Percentiles rank a stretch among this genome's conserved stretches.
phyloP scores from a whole-genome alignment of 805 yeast genomes.

The Suhomyces kilbournensis region DNA sequence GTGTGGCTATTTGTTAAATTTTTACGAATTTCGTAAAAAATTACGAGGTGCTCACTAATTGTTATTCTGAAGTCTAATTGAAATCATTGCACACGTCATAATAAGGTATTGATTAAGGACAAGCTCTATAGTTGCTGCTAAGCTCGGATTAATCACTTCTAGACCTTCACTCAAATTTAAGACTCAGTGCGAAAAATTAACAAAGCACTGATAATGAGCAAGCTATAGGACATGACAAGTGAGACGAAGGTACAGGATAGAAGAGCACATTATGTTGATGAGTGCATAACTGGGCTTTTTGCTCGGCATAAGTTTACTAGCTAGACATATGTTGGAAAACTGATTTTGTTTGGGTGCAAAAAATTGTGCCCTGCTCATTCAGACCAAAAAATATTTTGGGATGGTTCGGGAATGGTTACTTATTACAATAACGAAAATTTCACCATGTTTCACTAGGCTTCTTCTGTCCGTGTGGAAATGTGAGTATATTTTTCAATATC shows the following conservation, averaged over 20 bases:
- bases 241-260: background rate
- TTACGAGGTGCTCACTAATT: background rate
- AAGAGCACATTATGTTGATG: background rate
- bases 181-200: background rate
- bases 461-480: background rate
- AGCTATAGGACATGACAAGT: background rate
- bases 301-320: background rate
- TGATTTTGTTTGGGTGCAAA: background rate
- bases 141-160: background rate
- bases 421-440: too few relatives aligned
- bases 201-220: background rate
- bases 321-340: background rate
- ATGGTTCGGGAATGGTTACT: background rate
- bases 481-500: background rate
- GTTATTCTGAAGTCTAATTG: background rate
- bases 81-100: background rate
- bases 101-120: background rate
- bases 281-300: background rate
- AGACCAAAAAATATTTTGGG: background rate
- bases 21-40: background rate
- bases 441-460: background rate
- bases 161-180: background rate
- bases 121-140: background rate
- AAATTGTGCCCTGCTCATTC: background rate
- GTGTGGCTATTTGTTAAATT: background rate